Evolutionary conservation across 495 filamentous ascomycete species (phyloP), one percentile per base, ranked within the genome.

Genomic region (Talaromyces stipitatus): DNA sequence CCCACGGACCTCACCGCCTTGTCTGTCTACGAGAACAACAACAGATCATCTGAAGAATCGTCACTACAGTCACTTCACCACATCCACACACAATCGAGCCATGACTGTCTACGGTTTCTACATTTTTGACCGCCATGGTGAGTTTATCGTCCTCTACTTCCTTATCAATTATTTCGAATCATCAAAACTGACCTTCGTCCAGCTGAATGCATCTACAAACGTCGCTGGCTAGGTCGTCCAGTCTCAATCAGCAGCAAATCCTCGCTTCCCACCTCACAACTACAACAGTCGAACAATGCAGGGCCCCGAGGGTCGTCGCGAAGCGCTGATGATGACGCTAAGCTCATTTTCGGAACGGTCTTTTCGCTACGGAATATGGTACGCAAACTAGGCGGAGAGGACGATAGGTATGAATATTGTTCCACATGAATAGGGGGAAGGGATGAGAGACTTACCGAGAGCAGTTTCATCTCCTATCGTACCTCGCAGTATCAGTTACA

Each of bases 61-160:
- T 9, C 5, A 12, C 6, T 9, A n/a, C 11, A 46, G 4, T 14
- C 1, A 8, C 45, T 18, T 20, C 6, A 48, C 24, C 24, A 26
- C 45, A 48, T 48, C 45, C 20, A 48, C 18, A 48, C 45, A 12
- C 30, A 26, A 28, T 43, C 38, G 16, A 28, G 33, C 69, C 58
- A 97, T 97, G 94, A 83, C 87, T 56, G 88, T 97, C 66, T 97
- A 96, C 72, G 91, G 91, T 36, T 95, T 97, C 75, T 97, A 96
- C 78, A 96, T 98, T 66, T 98, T 98, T 64, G 94, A 98, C 72
- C 87, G 94, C 61, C 94, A 98, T 70, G 95, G 94, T 97, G 81
- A 65, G 79, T 61, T 33, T 33, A 24, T 14, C 50, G 23, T 29
- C 54, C 28, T 23, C 30, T 6, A 38, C 26, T 43, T 10, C 30